Evolutionary conservation across 371 early-diverging fungal genomes (phyloP).

Genomic region (Umbelopsis sp.): DNA sequence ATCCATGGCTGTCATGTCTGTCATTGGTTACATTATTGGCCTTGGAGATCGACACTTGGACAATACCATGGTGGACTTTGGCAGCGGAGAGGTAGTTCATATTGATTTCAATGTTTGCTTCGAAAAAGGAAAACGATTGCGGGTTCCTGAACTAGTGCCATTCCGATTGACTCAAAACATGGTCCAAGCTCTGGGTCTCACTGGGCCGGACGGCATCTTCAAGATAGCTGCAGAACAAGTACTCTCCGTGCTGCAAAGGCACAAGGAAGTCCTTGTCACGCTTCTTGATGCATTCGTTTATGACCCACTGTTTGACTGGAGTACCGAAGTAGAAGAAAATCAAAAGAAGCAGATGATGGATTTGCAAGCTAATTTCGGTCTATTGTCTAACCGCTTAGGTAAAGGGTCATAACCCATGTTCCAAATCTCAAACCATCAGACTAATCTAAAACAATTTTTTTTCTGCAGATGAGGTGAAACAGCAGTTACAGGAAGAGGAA

Average conservation of each 20-base stretch:
- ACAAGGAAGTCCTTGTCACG: slow-evolving; percentile 80
- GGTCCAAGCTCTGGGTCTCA: slow-evolving; percentile 74
- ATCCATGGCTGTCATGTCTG: slow-evolving; percentile 92
- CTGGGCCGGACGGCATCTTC: slow-evolving; percentile 84
- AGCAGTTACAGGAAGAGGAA: neutral
- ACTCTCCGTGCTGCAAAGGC: slow-evolving; percentile 75
- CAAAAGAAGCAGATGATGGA: slow-evolving; percentile 46
- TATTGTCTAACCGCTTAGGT: slow-evolving; percentile 43
- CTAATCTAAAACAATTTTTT: neutral
- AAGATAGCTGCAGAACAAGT: slow-evolving; percentile 73
- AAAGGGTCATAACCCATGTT: neutral
- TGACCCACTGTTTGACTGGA: slow-evolving; percentile 86
- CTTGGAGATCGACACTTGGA: slow-evolving; percentile 99
- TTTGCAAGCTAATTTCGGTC: slow-evolving; percentile 39
- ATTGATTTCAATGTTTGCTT: slow-evolving; percentile 99
- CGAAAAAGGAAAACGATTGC: slow-evolving; percentile 88
- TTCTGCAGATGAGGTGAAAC: slow-evolving; percentile 5
- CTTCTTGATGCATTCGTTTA: slow-evolving; percentile 92
- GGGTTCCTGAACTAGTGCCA: slow-evolving; percentile 95
- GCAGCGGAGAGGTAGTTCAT: slow-evolving; percentile 91
- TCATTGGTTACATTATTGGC: slow-evolving; percentile 97
- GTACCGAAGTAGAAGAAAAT: slow-evolving; percentile 46
- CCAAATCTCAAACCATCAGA: neutral
- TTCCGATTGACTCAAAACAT: slow-evolving; percentile 95
- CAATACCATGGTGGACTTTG: slow-evolving; percentile 92